These are phyloP conservation scores for Earliella scabrosa DNA, from an alignment of 1,284 basidiomycete genomes.

Conservation along the genomic window DNA sequence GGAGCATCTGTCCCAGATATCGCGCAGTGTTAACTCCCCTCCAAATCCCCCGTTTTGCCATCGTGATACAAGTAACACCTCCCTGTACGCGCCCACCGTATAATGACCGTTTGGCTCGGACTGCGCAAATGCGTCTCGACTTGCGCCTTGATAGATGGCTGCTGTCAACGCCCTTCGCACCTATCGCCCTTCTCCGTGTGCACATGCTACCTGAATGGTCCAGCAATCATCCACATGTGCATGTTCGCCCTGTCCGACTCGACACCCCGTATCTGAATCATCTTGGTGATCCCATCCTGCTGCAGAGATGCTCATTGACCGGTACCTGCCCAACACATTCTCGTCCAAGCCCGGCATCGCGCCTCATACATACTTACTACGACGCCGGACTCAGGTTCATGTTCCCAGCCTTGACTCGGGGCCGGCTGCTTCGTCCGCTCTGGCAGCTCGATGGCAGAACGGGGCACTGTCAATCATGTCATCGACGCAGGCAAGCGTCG, in stretches of 20 bases:
- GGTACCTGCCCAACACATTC: too few species aligned
- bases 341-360: background rate
- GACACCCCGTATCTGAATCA: background rate
- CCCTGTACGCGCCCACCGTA: background rate
- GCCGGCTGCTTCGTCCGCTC: background rate
- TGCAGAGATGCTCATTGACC: too few species aligned
- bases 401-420: too few species aligned
- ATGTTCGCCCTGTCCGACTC: background rate
- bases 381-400: too few species aligned
- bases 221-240: conserved; percentile 13
- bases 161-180: background rate
- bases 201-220: conserved; percentile 8
- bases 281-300: conserved; percentile 13
- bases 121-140: background rate
- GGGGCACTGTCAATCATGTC: background rate
- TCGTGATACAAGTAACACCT: background rate
- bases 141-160: conserved; percentile 6
- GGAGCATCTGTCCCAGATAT: too few species aligned
- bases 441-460: background rate
- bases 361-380: background rate
- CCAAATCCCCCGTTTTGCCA: background rate
- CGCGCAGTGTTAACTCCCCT: background rate
- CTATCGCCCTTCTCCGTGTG: background rate
- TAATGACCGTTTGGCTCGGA: background rate
- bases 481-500: background rate